phyloP scores from a whole-genome alignment of 495 filamentous ascomycete genomes.

The Physcia stellaris region DNA sequence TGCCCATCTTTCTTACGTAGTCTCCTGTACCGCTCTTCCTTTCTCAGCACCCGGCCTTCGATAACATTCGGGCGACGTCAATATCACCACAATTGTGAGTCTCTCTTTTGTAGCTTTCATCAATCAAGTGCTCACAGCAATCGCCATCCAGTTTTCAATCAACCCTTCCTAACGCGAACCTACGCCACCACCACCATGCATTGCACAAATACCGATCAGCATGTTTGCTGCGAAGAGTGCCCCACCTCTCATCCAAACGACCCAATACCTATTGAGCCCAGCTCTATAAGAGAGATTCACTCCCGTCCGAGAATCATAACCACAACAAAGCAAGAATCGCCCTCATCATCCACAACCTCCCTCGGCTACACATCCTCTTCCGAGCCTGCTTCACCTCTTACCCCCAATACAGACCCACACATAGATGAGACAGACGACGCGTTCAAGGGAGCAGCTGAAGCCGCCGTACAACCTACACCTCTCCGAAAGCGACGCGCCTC shows the following conservation, averaged over 20 bases:
- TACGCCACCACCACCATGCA: no score
- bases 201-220: constrained; percentile 3
- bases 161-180: no score
- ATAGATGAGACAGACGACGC: constrained; percentile 31
- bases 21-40: no score
- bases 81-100: no score
- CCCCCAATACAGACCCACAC: constrained; percentile 37
- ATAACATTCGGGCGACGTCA: no score
- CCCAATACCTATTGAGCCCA: constrained; percentile 42
- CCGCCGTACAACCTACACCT: constrained; percentile 14
- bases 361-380: constrained; percentile 22
- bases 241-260: constrained; percentile 41
- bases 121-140: no score
- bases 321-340: constrained; percentile 21
- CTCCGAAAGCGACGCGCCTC: constrained; percentile 55
- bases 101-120: no score
- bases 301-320: constrained; percentile 12
- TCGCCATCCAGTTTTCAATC: no score
- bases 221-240: constrained; percentile 26
- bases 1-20: no score
- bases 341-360: constrained; percentile 30
- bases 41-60: no score
- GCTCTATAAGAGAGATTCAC: constrained; percentile 26
- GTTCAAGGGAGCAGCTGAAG: constrained; percentile 18
- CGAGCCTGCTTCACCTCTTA: constrained; percentile 32